A percentile compares a stretch with the other conserved stretches of the same genome.
phyloP scores from a whole-genome alignment of 2,329 filamentous ascomycete species.

The Ascochyta rabiei region DNA sequence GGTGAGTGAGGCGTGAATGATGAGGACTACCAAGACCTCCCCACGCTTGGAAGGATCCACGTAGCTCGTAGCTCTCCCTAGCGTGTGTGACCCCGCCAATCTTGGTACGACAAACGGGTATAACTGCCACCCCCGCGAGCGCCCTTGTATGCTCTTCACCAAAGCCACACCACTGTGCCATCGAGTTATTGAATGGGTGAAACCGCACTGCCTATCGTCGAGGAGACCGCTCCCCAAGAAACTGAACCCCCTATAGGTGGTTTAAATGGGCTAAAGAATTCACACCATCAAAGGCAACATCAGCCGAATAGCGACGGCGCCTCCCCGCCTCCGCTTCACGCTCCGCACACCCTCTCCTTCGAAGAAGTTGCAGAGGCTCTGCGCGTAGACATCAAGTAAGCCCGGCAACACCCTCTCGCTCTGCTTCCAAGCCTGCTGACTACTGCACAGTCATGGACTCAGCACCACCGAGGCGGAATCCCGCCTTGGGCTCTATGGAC shows the following conservation, averaged over 20 bases:
- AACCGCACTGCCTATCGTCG: slow-evolving; percentile 47
- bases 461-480: slow-evolving; percentile 65
- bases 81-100: slow-evolving; percentile 40
- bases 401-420: not conserved
- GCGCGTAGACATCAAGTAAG: slow-evolving; percentile 46
- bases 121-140: slow-evolving; percentile 39
- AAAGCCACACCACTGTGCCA: slow-evolving; percentile 43
- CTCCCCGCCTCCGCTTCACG: slow-evolving; percentile 32
- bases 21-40: slow-evolving; percentile 23
- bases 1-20: slow-evolving; percentile 27
- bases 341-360: slow-evolving; percentile 47
- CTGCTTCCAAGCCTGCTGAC: slow-evolving; percentile 26
- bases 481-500: slow-evolving; percentile 70
- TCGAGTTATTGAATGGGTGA: slow-evolving; percentile 52
- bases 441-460: slow-evolving; percentile 62
- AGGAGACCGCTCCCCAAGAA: slow-evolving; percentile 49
- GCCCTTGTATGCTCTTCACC: slow-evolving; percentile 28
- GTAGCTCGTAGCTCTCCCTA: slow-evolving; percentile 36
- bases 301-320: slow-evolving; percentile 31
- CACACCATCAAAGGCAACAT: slow-evolving; percentile 31
- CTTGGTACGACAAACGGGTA: slow-evolving; percentile 32
- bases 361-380: slow-evolving; percentile 45
- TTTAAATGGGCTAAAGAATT: slow-evolving; percentile 40
- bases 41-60: slow-evolving; percentile 36
- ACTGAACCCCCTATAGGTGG: slow-evolving; percentile 52